Evolutionary conservation across 768 basidiomycete species (phyloP).

Genomic region (Suillus tomentosus): DNA sequence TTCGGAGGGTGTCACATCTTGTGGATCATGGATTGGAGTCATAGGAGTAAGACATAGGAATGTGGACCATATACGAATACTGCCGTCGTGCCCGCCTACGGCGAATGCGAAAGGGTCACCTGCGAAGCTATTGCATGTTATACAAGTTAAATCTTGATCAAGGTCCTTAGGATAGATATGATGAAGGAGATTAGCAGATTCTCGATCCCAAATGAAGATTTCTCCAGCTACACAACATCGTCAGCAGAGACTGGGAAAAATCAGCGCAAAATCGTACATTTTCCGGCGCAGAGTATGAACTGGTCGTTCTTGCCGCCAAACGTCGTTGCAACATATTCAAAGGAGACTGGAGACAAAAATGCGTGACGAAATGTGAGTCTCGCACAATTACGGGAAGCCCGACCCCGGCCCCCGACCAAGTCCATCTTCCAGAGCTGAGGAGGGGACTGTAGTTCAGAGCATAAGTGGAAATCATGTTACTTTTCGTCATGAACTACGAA

Average conservation of each 20-base stretch:
- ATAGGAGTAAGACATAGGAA: not conserved
- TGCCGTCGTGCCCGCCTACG: slow-evolving; percentile 77
- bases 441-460: slow-evolving; percentile 47
- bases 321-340: slow-evolving; percentile 84
- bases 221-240: slow-evolving; percentile 58
- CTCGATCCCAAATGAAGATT: slow-evolving; percentile 85
- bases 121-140: slow-evolving; percentile 75
- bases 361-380: slow-evolving; percentile 56
- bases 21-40: not conserved
- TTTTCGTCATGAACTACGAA: not conserved
- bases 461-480: not conserved
- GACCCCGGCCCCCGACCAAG: slow-evolving; percentile 50
- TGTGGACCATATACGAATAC: slow-evolving; percentile 71
- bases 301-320: slow-evolving; percentile 82
- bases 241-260: slow-evolving; percentile 8
- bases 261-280: slow-evolving; percentile 45
- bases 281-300: slow-evolving; percentile 74
- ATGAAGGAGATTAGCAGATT: slow-evolving; percentile 72
- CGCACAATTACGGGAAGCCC: slow-evolving; percentile 36
- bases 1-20: not conserved
- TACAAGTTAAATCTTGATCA: slow-evolving; percentile 70
- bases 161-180: slow-evolving; percentile 63
- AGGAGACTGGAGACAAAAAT: slow-evolving; percentile 65
- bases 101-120: slow-evolving; percentile 57
- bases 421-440: slow-evolving; percentile 80